These are phyloP conservation scores for Diaporthe citriasiana DNA, from an alignment of 2,329 filamentous ascomycete genomes.

Conservation along the genomic window DNA sequence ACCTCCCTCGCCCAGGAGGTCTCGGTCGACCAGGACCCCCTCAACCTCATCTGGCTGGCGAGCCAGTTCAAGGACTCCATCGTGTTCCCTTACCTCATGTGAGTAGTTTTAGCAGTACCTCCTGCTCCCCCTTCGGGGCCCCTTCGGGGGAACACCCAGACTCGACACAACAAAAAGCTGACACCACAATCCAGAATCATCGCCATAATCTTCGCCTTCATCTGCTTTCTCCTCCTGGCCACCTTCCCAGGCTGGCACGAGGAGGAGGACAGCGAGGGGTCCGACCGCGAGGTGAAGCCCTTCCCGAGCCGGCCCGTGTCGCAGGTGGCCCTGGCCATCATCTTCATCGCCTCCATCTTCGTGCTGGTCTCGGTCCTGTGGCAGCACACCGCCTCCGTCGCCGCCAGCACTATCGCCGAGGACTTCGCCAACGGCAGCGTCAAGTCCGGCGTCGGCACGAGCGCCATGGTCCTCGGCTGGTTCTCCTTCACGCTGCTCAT, in stretches of 20 bases:
- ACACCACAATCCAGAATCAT: conserved; percentile 78
- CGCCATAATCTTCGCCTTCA: conserved; percentile 95
- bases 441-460: conserved; percentile 88
- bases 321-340: conserved; percentile 92
- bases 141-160: too few relatives aligned
- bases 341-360: conserved; percentile 83
- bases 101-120: conserved; percentile 62
- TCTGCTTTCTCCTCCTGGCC: conserved; percentile 93
- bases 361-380: conserved; percentile 83
- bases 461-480: conserved; percentile 97
- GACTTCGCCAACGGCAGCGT: conserved; percentile 93
- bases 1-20: conserved; percentile 92
- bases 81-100: conserved; percentile 97
- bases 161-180: background rate
- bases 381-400: conserved; percentile 97
- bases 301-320: conserved; percentile 94
- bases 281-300: conserved; percentile 90
- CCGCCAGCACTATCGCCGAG: conserved; percentile 92
- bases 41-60: conserved; percentile 97
- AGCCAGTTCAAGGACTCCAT: conserved; percentile 98
- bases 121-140: too few relatives aligned
- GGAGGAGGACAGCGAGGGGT: conserved; percentile 83
- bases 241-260: conserved; percentile 99
- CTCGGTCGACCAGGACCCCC: conserved; percentile 90
- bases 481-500: conserved; percentile 95